Conservation (phyloP, 176 grass and related monocot species). For the Carex parvula region DNA sequence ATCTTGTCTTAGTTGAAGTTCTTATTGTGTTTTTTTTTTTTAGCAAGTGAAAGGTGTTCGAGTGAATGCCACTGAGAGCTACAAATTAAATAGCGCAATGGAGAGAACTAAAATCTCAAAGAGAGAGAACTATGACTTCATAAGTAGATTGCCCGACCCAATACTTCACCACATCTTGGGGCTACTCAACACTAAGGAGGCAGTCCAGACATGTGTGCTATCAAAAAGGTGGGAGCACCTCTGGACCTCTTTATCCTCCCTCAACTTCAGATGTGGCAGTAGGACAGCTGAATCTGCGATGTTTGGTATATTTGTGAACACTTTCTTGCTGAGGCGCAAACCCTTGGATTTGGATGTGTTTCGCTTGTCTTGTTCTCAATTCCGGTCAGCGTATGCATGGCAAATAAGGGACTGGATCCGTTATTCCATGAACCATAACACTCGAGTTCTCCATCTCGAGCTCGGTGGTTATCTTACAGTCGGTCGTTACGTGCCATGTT, state of each 20-base stretch:
- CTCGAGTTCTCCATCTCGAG: neutral
- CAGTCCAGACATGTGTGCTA: neutral
- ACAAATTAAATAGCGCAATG: too few relatives aligned
- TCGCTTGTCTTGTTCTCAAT: neutral
- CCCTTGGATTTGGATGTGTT: neutral
- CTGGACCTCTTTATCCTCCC: neutral
- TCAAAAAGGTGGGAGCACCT: conserved; percentile 7
- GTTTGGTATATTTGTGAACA: neutral
- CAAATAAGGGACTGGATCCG: neutral
- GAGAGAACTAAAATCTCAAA: too few relatives aligned
- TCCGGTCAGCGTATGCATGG: neutral
- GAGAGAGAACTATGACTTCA: neutral
- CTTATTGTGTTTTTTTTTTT: too few relatives aligned
- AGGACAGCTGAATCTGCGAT: too few relatives aligned
- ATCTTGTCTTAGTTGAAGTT: too few relatives aligned
- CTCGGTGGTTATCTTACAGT: too few relatives aligned
- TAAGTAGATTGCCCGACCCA: neutral
- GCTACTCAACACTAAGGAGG: neutral
- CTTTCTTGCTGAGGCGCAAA: neutral
- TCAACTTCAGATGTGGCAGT: neutral
- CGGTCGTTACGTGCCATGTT: neutral
- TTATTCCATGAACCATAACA: neutral
- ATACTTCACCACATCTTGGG: neutral
- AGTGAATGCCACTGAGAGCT: too few relatives aligned
- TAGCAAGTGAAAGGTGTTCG: too few relatives aligned